These are phyloP conservation scores for Suillus decipiens DNA, from an alignment of 768 basidiomycete species.

Conservation along the genomic window DNA sequence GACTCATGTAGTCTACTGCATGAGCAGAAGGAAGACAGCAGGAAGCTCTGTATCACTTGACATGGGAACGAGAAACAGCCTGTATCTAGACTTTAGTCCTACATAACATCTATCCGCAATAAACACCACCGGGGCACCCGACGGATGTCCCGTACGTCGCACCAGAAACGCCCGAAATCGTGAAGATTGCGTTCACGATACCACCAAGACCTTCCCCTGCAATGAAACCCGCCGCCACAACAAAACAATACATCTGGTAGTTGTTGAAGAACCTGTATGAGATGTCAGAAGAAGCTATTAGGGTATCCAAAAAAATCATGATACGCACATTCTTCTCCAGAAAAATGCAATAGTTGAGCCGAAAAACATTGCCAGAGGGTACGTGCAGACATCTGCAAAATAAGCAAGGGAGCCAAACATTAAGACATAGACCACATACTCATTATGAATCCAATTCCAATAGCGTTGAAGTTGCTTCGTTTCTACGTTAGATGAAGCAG, in stretches of 20 bases:
- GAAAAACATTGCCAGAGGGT: slow-evolving; percentile 16
- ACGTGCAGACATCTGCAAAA: slow-evolving; percentile 14
- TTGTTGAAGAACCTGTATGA: slow-evolving; percentile 10
- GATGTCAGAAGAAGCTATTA: not conserved
- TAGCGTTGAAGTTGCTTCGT: slow-evolving; percentile 28
- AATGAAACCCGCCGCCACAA: slow-evolving; percentile 38
- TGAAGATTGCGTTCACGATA: slow-evolving; percentile 29
- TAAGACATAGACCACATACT: not conserved
- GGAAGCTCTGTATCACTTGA: not conserved
- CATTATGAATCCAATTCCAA: slow-evolving; percentile 25
- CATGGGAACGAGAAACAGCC: not conserved
- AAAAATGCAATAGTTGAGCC: slow-evolving; percentile 16
- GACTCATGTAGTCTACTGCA: not conserved
- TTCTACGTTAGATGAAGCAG: not conserved
- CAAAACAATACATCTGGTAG: slow-evolving; percentile 31
- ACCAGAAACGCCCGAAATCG: slow-evolving; percentile 28
- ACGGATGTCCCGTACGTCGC: slow-evolving; percentile 23
- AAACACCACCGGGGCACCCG: slow-evolving; percentile 24
- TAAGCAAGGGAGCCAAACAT: not conserved
- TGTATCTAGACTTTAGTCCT: not conserved
- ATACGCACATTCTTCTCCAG: slow-evolving; percentile 15
- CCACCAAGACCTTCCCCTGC: slow-evolving; percentile 40
- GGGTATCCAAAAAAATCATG: not conserved
- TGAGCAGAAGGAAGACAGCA: not conserved
- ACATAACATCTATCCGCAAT: slow-evolving; percentile 21